phyloP scores from a whole-genome alignment of 1,284 basidiomycete genomes.

The Rhodofomes roseus region DNA sequence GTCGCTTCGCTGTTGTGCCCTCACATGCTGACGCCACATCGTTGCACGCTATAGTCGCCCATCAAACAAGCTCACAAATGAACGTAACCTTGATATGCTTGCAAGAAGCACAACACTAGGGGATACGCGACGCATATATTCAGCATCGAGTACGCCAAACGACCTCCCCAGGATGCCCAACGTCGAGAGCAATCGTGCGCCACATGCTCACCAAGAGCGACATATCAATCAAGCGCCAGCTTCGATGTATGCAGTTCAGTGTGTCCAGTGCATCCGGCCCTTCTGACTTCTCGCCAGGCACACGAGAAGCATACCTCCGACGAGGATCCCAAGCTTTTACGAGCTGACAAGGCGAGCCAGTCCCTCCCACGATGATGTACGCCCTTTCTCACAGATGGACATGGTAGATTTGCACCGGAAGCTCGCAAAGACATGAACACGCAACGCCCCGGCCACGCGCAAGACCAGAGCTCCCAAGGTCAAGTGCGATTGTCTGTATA shows the following conservation, averaged over 20 bases:
- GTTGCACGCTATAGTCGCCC: neutral
- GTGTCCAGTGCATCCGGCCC: too few relatives aligned
- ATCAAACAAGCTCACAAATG: neutral
- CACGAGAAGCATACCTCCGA: neutral
- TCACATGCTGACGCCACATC: neutral
- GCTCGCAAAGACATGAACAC: neutral
- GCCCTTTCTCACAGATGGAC: neutral
- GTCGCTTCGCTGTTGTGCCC: neutral
- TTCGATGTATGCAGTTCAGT: neutral
- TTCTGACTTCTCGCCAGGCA: neutral
- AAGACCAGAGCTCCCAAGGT: neutral
- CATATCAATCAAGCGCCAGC: neutral
- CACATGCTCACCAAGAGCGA: neutral
- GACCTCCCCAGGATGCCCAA: neutral
- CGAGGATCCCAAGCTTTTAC: neutral
- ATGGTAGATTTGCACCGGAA: neutral
- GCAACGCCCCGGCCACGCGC: too few relatives aligned
- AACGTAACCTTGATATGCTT: neutral
- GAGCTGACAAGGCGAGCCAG: neutral
- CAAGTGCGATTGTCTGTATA: constrained; percentile 26
- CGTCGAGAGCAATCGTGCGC: neutral
- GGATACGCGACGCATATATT: neutral
- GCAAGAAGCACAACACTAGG: neutral
- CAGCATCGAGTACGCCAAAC: neutral
- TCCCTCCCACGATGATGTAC: too few relatives aligned